phyloP scores from a whole-genome alignment of 2,329 filamentous ascomycete genomes.

The Cladosporium oxysporum region DNA sequence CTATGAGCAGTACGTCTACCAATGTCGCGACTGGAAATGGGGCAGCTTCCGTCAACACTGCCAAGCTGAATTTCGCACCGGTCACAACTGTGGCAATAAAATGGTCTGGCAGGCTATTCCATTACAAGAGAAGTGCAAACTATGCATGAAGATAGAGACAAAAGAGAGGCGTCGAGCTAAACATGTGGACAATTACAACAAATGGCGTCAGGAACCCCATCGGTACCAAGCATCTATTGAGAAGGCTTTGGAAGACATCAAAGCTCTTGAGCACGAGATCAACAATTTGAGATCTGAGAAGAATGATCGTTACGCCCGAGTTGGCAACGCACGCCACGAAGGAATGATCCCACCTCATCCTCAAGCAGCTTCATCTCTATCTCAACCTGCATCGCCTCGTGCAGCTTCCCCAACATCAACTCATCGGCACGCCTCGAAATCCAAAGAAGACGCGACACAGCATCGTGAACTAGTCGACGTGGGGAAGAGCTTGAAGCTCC shows the following conservation, averaged over 20 bases:
- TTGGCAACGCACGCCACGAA: conserved; percentile 31
- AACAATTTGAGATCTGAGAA: conserved; percentile 52
- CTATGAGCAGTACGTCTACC: conserved; percentile 85
- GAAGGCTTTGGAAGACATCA: conserved; percentile 71
- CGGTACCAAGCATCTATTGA: conserved; percentile 62
- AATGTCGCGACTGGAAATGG: conserved; percentile 93
- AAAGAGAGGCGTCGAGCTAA: conserved; percentile 75
- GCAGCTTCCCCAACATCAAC: no score
- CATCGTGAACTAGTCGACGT: no score
- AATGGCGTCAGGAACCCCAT: conserved; percentile 73
- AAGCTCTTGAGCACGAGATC: conserved; percentile 70
- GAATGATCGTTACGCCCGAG: conserved; percentile 28
- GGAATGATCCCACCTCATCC: no score
- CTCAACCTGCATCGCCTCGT: no score
- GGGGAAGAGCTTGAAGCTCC: no score
- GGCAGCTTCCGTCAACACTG: conserved; percentile 90
- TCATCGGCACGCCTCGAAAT: no score
- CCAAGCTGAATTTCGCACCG: conserved; percentile 90
- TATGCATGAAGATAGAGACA: conserved; percentile 86
- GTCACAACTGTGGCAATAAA: conserved; percentile 94
- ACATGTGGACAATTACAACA: conserved; percentile 71
- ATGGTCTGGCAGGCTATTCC: conserved; percentile 76
- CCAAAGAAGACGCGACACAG: no score
- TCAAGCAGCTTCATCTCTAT: no score
- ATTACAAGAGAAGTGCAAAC: conserved; percentile 69